These are phyloP conservation scores for Irpex rosettiformis DNA, from an alignment of 1,284 basidiomycete genomes.

Conservation along the genomic window DNA sequence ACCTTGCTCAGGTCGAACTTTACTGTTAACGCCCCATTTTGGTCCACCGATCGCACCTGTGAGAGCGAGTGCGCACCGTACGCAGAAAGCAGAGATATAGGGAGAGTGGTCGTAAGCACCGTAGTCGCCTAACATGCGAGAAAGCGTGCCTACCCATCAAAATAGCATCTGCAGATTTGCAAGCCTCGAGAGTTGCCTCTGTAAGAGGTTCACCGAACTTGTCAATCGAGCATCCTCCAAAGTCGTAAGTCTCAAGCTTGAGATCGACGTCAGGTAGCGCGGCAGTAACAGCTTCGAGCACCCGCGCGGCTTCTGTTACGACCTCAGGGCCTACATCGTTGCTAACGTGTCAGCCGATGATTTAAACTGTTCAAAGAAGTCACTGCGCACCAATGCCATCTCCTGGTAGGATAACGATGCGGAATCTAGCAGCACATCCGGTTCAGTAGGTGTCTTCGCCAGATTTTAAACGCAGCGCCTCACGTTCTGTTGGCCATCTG, in stretches of 20 bases:
- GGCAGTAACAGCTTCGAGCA: slow-evolving; percentile 75
- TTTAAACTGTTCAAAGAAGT: slow-evolving; percentile 7
- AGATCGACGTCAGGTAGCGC: slow-evolving; percentile 65
- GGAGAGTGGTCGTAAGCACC: neutral
- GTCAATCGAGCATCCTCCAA: slow-evolving; percentile 96
- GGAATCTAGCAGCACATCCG: slow-evolving; percentile 52
- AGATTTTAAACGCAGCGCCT: slow-evolving; percentile 11
- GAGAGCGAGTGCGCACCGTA: neutral
- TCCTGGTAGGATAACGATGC: slow-evolving; percentile 87
- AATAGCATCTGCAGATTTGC: slow-evolving; percentile 87
- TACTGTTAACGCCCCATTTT: slow-evolving; percentile 93
- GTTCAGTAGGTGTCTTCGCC: neutral
- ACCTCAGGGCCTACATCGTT: slow-evolving; percentile 82
- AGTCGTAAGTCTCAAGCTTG: slow-evolving; percentile 75
- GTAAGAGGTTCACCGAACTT: slow-evolving; percentile 82
- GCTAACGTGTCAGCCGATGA: neutral
- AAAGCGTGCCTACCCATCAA: slow-evolving; percentile 65
- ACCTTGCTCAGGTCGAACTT: slow-evolving; percentile 94
- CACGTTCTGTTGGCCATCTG: slow-evolving; percentile 37
- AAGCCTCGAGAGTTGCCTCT: slow-evolving; percentile 81
- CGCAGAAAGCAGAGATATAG: slow-evolving; percentile 8
- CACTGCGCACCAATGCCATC: slow-evolving; percentile 87
- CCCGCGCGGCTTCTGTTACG: slow-evolving; percentile 82
- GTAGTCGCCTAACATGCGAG: too few species aligned
- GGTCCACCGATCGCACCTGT: slow-evolving; percentile 95